Evolutionary conservation across 768 basidiomycete genomes (phyloP), one percentile per base, ranked within the genome.

Genomic region (Lenzites betulinus): DNA sequence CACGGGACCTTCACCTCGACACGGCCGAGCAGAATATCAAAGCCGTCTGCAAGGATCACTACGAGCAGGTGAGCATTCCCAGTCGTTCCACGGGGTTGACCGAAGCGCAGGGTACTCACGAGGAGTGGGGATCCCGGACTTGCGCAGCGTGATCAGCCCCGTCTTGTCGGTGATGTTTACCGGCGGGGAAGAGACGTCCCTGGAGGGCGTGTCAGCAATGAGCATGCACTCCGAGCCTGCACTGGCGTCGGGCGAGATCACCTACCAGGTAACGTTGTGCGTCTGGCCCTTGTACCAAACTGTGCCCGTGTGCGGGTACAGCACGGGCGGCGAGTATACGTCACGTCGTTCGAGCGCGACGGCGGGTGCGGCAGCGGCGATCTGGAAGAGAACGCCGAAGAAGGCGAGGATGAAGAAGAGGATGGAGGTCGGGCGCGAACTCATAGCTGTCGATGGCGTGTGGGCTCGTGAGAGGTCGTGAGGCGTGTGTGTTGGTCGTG

Each of bases 161-260:
- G n/a, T n/a, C 13, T 36, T 30, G 59, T 80, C 79, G 44, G 79
- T 77, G 59, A 79, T 77, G 23, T 70, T 63, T 7, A 47, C 60
- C 0, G 79, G 79, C 2, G 74, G 72, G 51, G 75, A 58, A 9
- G 73, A 67, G 1, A 73, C 69, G 48, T 74, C 74, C 63, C 63
- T 64, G 42, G 18, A 16, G n/a, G 4, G 30, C 46, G 38, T 1
- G 6, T 13, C 46, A n/a, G 18, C 6, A 26, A 12, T 6, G 43
- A 25, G 26, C 25, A 36, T 9, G 22, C 35, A 54, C 11, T 12
- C 12, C 25, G 26, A 16, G n/a, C n/a, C n/a, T 5, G 20, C 16
- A n/a, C 13, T 28, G 1, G 22, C 1, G 22, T 1, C 20, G 8
- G 15, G 7, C 11, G 18, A 35, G 11, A 33, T n/a, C 5, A 12